phyloP scores from a whole-genome alignment of 2,329 filamentous ascomycete genomes.

The Pseudogymnoascus sp. region DNA sequence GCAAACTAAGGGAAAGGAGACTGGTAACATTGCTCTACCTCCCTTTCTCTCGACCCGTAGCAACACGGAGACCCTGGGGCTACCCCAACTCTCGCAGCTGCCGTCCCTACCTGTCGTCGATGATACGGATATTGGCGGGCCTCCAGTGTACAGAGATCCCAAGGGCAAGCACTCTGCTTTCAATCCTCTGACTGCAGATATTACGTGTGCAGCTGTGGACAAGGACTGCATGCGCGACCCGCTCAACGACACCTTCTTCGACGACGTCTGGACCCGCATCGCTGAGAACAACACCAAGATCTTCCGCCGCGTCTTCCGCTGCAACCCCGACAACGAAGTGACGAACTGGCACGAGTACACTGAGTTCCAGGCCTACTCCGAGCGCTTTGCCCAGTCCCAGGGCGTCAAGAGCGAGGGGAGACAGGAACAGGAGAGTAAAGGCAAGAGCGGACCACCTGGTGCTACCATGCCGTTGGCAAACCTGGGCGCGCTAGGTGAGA shows the following conservation, averaged over 20 bases:
- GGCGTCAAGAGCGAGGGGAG: constrained; percentile 25
- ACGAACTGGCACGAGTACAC: constrained; percentile 83
- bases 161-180: constrained; percentile 37
- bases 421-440: constrained; percentile 24
- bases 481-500: constrained; percentile 15
- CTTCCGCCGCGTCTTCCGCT: constrained; percentile 87
- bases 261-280: constrained; percentile 78
- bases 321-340: constrained; percentile 93
- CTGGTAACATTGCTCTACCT: not conserved
- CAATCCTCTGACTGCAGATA: constrained; percentile 54
- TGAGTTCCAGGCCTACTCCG: constrained; percentile 53
- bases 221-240: constrained; percentile 95
- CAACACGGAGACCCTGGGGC: constrained; percentile 53
- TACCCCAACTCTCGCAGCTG: constrained; percentile 61
- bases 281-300: constrained; percentile 94
- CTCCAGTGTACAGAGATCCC: constrained; percentile 49
- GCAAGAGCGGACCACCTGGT: constrained; percentile 27
- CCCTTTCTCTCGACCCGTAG: constrained; percentile 1
- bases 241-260: constrained; percentile 69
- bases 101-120: constrained; percentile 61
- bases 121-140: constrained; percentile 76
- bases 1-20: not conserved
- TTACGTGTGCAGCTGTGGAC: constrained; percentile 62
- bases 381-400: constrained; percentile 55
- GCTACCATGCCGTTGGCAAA: constrained; percentile 12